Conservation (phyloP, 192 early-diverging fungal species). For the Thamnidium elegans region DNA sequence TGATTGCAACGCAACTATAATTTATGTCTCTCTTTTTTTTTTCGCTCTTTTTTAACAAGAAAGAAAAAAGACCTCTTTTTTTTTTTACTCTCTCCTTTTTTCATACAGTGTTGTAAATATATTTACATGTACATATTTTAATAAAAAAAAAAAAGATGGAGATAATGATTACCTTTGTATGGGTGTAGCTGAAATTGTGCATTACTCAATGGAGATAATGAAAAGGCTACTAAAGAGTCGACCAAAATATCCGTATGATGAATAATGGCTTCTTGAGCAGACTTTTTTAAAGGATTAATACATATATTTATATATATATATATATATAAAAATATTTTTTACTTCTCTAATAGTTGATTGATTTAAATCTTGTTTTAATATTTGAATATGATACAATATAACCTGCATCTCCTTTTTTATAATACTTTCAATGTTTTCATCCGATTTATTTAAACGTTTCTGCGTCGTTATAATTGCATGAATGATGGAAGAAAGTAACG, state of each 20-base stretch:
- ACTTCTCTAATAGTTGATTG: not conserved
- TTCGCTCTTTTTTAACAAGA: too few species aligned
- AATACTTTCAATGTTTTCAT: not conserved
- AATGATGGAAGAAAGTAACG: conserved; percentile 8
- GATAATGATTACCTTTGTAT: conserved; percentile 5
- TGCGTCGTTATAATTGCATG: not conserved
- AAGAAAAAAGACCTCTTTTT: too few species aligned
- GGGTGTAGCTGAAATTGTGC: not conserved
- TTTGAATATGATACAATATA: conserved; percentile 6
- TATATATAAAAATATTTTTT: too few species aligned
- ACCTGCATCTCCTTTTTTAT: conserved; percentile 2
- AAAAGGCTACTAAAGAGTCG: not conserved
- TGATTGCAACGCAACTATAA: too few species aligned
- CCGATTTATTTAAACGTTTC: not conserved
- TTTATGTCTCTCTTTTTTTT: too few species aligned
- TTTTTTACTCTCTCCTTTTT: too few species aligned
- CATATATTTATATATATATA: too few species aligned
- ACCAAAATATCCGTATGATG: not conserved
- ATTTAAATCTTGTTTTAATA: conserved; percentile 3
- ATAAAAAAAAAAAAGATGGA: not conserved
- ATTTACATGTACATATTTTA: not conserved
- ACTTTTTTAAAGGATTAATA: too few species aligned
- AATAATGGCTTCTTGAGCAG: not conserved
- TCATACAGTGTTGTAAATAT: not conserved
- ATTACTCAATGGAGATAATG: not conserved